Evolutionary conservation across 495 filamentous ascomycete genomes (phyloP), one percentile per base, ranked within the genome.

Genomic region (Cercophora samala): DNA sequence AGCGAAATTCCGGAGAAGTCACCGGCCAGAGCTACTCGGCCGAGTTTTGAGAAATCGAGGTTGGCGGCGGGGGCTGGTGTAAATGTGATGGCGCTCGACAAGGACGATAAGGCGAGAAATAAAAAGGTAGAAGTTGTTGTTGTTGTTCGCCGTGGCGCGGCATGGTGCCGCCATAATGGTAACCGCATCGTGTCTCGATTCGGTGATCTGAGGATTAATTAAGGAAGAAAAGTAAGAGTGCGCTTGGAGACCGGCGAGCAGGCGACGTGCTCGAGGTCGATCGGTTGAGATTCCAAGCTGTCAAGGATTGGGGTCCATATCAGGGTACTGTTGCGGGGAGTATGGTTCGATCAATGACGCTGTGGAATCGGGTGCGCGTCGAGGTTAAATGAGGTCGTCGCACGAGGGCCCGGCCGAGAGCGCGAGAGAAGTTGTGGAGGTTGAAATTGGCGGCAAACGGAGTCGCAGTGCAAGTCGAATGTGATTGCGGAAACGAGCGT

Each of bases 1-100:
- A 98, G 82, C 32, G 96, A 97, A 62, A 97, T 91, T 51, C 92
- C 89, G 73, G 90, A 85, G 75, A 98, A 99, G 78, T 98, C 89
- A 67, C 95, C 95, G 13, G 88, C 92, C 63, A 99, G 83, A 52
- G 91, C 93, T 63, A 98, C 88, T 68, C 89, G 87, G 64, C 96
- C 95, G 18, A 98, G 83, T 64, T 88, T 76, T n/a, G 82, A 83
- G 54, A 97, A 85, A 74, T 97, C 90, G 77, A 99, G 84, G 67
- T 93, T 88, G 60, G 93, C 87, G 52, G 89, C 79, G 2, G 93
- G 87, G 46, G 91, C 84, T 1, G 91, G 78, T 53, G 84, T 86
- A 76, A 94, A 93, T 32, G 82, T 85, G 73, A 96, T 80, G 18
- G 90, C 93, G 70, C 75, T 76, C 55, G 80, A 77, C 64, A 83